Evolutionary conservation across 129 eudicot species (phyloP).

Genomic region (Glebionis coronaria): DNA sequence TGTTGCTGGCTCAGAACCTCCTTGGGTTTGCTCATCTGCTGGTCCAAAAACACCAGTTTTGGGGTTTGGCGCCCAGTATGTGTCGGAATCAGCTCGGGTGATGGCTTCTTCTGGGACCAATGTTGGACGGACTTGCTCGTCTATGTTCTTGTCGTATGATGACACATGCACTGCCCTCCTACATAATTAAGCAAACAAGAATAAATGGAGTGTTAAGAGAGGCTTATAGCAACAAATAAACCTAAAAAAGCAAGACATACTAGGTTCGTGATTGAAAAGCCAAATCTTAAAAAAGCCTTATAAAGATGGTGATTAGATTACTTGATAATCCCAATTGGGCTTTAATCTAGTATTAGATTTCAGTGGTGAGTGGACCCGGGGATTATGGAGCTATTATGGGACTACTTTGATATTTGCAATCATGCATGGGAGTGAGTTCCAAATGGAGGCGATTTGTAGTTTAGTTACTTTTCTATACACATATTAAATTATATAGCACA

Average conservation of each 20-base stretch:
- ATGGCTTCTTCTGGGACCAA: conserved; percentile 75
- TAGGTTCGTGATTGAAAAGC: conserved; percentile 12
- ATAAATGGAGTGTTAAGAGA: neutral
- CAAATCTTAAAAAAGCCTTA: neutral
- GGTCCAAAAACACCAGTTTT: conserved; percentile 93
- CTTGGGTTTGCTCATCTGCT: conserved; percentile 26
- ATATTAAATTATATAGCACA: too few species aligned
- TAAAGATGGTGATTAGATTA: neutral
- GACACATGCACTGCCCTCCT: conserved; percentile 79
- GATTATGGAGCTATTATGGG: neutral
- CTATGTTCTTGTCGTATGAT: conserved; percentile 84
- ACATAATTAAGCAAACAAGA: neutral
- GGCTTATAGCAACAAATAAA: neutral
- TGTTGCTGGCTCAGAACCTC: conserved; percentile 27
- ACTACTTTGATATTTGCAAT: neutral
- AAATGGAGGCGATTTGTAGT: neutral
- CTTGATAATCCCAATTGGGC: conserved; percentile 5
- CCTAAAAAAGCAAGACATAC: neutral
- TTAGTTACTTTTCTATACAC: too few species aligned
- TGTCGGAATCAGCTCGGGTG: conserved; percentile 41
- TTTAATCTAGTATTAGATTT: neutral
- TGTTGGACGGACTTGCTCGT: conserved; percentile 61
- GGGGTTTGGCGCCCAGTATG: conserved; percentile 92
- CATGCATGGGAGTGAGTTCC: neutral
- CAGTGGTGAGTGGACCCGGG: too few species aligned